Evolutionary conservation across 2,329 filamentous ascomycete species (phyloP).

Genomic region (Orbilia ellipsospora): DNA sequence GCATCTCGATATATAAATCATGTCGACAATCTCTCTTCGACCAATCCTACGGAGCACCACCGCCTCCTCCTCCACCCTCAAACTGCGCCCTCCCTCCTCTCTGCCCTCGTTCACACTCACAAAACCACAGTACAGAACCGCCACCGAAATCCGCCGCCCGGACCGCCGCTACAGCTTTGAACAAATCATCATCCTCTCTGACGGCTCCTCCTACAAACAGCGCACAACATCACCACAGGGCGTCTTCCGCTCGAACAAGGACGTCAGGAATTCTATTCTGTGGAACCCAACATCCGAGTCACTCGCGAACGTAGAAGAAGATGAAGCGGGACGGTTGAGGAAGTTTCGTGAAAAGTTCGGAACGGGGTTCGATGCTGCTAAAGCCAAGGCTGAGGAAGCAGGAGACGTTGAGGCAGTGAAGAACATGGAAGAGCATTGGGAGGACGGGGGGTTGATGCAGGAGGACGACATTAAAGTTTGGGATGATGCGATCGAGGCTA

Average conservation of each 20-base stretch:
- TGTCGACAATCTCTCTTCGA: conserved; percentile 56
- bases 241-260: conserved; percentile 74
- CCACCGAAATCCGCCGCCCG: conserved; percentile 86
- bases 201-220: conserved; percentile 84
- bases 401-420: conserved; percentile 32
- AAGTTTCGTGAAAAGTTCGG: conserved; percentile 89
- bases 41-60: conserved; percentile 53
- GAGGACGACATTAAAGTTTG: conserved; percentile 38
- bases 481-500: conserved; percentile 35
- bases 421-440: conserved; percentile 25
- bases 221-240: conserved; percentile 78
- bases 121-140: conserved; percentile 73
- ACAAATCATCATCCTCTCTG: conserved; percentile 91
- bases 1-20: conserved; percentile 14
- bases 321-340: conserved; percentile 89
- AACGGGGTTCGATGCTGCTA: conserved; percentile 77
- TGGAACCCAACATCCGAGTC: conserved; percentile 90
- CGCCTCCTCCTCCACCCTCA: conserved; percentile 16
- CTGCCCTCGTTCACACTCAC: conserved; percentile 61
- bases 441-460: conserved; percentile 27
- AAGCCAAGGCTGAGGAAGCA: conserved; percentile 32
- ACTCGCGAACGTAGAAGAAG: conserved; percentile 87
- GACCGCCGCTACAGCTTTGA: conserved; percentile 95
- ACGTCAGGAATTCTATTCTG: conserved; percentile 85
- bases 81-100: conserved; percentile 11